A percentile compares a stretch with the other conserved stretches of the same genome.
These are phyloP conservation scores for Malus orientalis DNA, from an alignment of 306 rosid genomes.

Conservation along the genomic window DNA sequence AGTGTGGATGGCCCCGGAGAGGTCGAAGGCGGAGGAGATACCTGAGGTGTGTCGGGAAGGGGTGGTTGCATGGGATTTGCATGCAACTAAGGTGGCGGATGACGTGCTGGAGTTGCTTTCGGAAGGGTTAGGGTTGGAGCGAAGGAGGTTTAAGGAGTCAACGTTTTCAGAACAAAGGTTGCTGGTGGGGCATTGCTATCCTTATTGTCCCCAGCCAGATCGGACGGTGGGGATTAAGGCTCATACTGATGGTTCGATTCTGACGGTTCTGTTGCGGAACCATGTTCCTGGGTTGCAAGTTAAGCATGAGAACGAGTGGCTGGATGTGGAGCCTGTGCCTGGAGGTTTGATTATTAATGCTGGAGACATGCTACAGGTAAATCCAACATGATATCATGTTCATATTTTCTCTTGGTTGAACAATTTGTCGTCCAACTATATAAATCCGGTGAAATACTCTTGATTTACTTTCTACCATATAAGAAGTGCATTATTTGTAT, in stretches of 20 bases:
- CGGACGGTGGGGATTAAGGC: conserved; percentile 23
- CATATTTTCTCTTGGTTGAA: no score
- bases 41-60: conserved; percentile 20
- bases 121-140: conserved; percentile 33
- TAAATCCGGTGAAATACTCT: no score
- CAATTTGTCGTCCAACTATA: no score
- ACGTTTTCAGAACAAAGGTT: conserved; percentile 1
- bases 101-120: conserved; percentile 29
- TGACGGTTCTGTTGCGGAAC: conserved; percentile 24
- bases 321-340: conserved; percentile 16
- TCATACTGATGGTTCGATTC: conserved; percentile 12
- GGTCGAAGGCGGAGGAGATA: conserved; percentile 1
- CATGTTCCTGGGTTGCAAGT: conserved; percentile 28
- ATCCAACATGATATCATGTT: background rate
- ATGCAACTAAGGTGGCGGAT: conserved; percentile 19
- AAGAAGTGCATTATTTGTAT: no score
- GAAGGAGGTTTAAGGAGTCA: conserved; percentile 24
- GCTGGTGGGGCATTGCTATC: conserved; percentile 23
- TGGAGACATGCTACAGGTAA: conserved; percentile 30
- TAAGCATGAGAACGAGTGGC: conserved; percentile 20
- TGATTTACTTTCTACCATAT: no score
- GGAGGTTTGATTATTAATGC: conserved; percentile 25
- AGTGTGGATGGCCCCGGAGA: conserved; percentile 23
- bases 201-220: conserved; percentile 33
- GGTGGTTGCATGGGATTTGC: conserved; percentile 18